Conservation (phyloP, 129 eudicot species). For the Gnaphalium uliginosum region DNA sequence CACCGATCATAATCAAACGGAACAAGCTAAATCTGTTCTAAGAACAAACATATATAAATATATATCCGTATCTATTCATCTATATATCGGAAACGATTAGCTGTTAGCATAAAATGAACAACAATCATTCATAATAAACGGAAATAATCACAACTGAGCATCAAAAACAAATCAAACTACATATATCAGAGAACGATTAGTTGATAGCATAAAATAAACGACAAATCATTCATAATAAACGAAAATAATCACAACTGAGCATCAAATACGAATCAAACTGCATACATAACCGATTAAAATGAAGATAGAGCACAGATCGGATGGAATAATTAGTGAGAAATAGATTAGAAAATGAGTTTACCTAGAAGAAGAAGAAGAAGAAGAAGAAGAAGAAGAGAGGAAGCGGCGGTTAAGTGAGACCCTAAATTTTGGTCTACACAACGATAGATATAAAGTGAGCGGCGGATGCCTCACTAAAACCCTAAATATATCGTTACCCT, state of each 20-base stretch:
- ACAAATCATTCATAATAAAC: neutral
- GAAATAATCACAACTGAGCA: neutral
- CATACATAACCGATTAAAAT: neutral
- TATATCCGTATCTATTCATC: neutral
- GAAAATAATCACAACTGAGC: neutral
- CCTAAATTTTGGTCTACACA: neutral
- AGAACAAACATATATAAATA: neutral
- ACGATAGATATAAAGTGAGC: slow-evolving; percentile 5
- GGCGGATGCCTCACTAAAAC: slow-evolving; percentile 1
- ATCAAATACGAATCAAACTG: neutral
- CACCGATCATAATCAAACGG: neutral
- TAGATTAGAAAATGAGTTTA: neutral
- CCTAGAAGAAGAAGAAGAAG: neutral
- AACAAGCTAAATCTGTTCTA: neutral
- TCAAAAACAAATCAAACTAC: neutral
- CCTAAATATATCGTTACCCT: neutral
- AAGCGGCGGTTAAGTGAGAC: neutral
- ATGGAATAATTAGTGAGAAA: neutral
- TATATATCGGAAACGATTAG: neutral
- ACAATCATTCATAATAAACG: neutral
- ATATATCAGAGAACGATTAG: neutral
- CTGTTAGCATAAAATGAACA: neutral
- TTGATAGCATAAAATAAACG: slow-evolving; percentile 15
- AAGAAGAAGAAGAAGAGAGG: too few relatives aligned
- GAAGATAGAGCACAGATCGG: neutral